Percentiles rank a stretch among this genome's conserved stretches.
Conservation (phyloP, 2,329 filamentous ascomycete genomes). For the Fusarium anguioides region DNA sequence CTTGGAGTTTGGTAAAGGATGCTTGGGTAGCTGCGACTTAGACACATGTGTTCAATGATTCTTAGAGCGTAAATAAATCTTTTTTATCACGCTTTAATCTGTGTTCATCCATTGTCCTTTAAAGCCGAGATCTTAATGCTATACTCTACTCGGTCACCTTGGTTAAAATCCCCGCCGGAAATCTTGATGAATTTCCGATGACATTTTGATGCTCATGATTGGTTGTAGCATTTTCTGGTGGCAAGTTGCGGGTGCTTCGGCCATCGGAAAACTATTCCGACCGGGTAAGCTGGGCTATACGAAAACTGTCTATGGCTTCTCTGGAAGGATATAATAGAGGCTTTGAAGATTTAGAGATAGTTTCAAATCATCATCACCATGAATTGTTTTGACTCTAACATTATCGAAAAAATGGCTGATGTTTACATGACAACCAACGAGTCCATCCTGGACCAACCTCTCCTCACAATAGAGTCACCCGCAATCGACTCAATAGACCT, state of each 20-base stretch:
- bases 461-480: neutral
- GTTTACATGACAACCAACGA: neutral
- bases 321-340: neutral
- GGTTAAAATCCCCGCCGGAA: neutral
- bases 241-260: neutral
- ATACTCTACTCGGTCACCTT: accelerated
- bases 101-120: too few relatives aligned
- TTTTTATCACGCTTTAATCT: too few relatives aligned
- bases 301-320: neutral
- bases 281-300: neutral
- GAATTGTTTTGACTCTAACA: neutral
- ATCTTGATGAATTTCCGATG: neutral
- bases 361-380: neutral
- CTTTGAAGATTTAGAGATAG: too few relatives aligned
- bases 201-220: accelerated
- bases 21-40: neutral
- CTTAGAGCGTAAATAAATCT: too few relatives aligned
- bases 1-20: conserved; percentile 8
- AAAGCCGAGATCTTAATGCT: neutral
- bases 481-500: neutral
- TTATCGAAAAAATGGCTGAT: neutral
- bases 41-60: neutral
- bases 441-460: neutral
- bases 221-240: neutral
- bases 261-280: neutral